Evolutionary conservation across 2,329 filamentous ascomycete genomes (phyloP), one percentile per base, ranked within the genome.

Genomic region (Hypoxylon sp.): DNA sequence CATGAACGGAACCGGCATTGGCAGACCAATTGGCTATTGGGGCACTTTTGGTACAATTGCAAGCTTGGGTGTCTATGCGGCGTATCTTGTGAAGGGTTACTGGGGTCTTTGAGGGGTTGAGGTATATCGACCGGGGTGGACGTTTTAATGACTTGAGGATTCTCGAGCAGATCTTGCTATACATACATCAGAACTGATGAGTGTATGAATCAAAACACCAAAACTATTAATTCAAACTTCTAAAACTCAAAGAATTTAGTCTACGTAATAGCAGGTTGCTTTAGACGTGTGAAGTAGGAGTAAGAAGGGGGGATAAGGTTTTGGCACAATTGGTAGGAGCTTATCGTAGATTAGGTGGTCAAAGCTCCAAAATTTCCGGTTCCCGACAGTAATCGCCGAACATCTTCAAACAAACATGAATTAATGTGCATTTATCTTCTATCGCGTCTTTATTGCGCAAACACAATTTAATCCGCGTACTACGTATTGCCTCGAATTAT

Each of bases 401-500:
- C 48, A 47, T 39, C 31, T 44, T 31, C 15, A 44, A 11, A 39
- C 13, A 6, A 39, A 8, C 32, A 24, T n/a, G n/a, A 6, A 24
- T 48, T 42, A 19, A 42, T 17, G 21, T 31, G 48, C 27, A 39
- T 31, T 52, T 37, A 11, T 35, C 32, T 24, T 47, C 39, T 24
- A 31, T 53, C 21, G 17, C 32, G 44, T 42, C 31, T 62, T 46
- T 37, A 11, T 42, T 35, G 29, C 37, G 51, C 46, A 64, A 37
- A 29, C 42, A 21, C 27, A 29, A 37, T 17, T n/a, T 11, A 44
- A 57, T 50, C n/a, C 29, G 21, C 11, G 52, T 24, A n/a, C 2
- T 35, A 50, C 19, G 24, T 35, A 6, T 21, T 3, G 21, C 17
- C 17, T 17, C 17, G 31, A 59, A 80, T 68, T 57, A 87, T 87